phyloP scores from a whole-genome alignment of 768 basidiomycete genomes.

The Lactarius sanguifluus region DNA sequence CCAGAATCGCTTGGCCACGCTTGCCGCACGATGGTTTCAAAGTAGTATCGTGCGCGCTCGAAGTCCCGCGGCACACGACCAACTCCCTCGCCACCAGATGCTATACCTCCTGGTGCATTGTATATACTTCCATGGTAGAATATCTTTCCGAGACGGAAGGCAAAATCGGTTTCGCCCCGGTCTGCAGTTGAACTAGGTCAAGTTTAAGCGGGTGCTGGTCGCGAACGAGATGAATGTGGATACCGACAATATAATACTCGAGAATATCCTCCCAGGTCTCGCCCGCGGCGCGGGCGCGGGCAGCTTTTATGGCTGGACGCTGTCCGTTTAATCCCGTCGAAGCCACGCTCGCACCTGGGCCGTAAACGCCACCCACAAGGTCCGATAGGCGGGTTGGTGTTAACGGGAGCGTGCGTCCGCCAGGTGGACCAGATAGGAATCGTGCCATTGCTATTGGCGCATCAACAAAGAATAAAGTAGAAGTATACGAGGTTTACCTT shows the following conservation, averaged over 20 bases:
- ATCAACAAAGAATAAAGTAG: conserved; percentile 12
- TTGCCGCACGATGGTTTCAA: conserved; percentile 75
- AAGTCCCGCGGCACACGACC: conserved; percentile 84
- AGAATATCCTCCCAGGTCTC: conserved; percentile 94
- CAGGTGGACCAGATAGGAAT: conserved; percentile 85
- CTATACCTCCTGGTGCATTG: conserved; percentile 70
- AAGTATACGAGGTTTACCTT: conserved; percentile 47
- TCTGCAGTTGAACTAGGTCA: conserved; percentile 87
- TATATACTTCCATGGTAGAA: conserved; percentile 97
- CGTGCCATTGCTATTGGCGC: conserved; percentile 64
- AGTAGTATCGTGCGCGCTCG: conserved; percentile 75
- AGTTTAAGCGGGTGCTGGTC: conserved; percentile 4
- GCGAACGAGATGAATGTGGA: not conserved
- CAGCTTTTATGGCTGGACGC: conserved; percentile 80
- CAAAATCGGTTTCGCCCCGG: conserved; percentile 84
- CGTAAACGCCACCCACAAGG: conserved; percentile 89
- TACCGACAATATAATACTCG: conserved; percentile 81
- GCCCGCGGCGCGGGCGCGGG: conserved; percentile 77
- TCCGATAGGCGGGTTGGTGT: conserved; percentile 84
- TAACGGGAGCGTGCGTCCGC: conserved; percentile 82
- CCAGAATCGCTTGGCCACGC: conserved; percentile 85
- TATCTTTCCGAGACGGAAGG: conserved; percentile 90
- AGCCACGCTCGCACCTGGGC: conserved; percentile 91
- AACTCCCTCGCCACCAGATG: conserved; percentile 89
- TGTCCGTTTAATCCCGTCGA: conserved; percentile 76